Base-by-base conservation (phyloP, 768 basidiomycete genomes). In the Lactarius pseudohatsudake region DNA sequence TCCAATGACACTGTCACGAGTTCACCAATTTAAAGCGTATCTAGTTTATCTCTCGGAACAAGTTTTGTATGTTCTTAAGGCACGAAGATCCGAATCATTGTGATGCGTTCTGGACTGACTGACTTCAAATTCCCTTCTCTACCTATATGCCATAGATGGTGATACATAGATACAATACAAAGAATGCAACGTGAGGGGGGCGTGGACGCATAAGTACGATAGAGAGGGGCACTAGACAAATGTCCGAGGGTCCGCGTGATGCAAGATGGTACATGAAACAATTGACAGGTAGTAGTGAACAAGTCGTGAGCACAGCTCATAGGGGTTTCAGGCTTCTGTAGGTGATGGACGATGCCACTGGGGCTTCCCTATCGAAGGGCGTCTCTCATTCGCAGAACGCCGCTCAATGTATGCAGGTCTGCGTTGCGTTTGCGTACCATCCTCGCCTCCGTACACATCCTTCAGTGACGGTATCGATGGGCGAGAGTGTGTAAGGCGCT, bases 261-360 rank as follows among this genome's bases (percentile, higher is more conserved):
- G 66, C 26, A 45, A 30, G 20, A 20, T 43, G 40, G 38, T 32
- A 38, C 55, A 62, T 53, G 56, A 45, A 20, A 66, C 38, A 40
- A 16, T 15, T 40, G 38, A 40, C 11, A 26, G 34, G 34, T 32
- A 38, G 38, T 55, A 47, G 20, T 50, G 34, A 30, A 62, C 28
- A 57, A 34, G 1, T 15, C 26, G 26, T 53, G 62, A 67, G 62
- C 66, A 57, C 66, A 47, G 66, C 61, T 66, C 65, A 62, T 54
- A 34, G 61, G 61, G 61, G 65, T 4, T 38, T 63, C 53, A 64
- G 2, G 66, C 43, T 47, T 67, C 62, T 20, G 38, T 41, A 56
- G 62, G 66, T 60, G 66, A 59, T n/a, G 66, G 30, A 40, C 66
- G 66, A 34, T 55, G 57, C 66, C 66, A 56, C 62, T 67, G 66